phyloP scores from a whole-genome alignment of 805 yeast genomes.

The Metschnikowia lochheadii region DNA sequence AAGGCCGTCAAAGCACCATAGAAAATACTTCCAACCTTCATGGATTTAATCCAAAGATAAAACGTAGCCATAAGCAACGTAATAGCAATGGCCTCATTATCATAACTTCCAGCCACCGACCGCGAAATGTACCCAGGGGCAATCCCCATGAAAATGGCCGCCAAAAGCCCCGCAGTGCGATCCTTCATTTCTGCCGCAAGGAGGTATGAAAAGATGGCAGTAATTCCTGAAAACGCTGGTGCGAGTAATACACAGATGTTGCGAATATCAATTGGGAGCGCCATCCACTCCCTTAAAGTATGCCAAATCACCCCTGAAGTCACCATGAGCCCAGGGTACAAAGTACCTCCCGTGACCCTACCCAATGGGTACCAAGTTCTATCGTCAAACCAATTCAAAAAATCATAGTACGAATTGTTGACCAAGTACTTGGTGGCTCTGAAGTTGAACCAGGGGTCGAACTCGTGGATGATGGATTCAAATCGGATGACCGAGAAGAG shows the following conservation, averaged over 20 bases:
- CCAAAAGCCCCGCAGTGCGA: slow-evolving; percentile 80
- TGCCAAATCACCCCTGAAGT: slow-evolving; percentile 91
- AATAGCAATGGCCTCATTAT: slow-evolving; percentile 98
- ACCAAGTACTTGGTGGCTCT: slow-evolving; percentile 94
- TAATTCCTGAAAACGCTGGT: slow-evolving; percentile 91
- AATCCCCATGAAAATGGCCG: slow-evolving; percentile 94
- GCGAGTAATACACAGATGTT: slow-evolving; percentile 95
- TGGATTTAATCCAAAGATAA: slow-evolving; percentile 91
- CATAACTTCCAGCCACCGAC: slow-evolving; percentile 98
- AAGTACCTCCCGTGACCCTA: slow-evolving; percentile 97
- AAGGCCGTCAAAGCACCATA: slow-evolving; percentile 82
- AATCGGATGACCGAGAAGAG: slow-evolving; percentile 94
- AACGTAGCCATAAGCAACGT: slow-evolving; percentile 93
- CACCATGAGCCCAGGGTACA: slow-evolving; percentile 98
- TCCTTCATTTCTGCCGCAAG: slow-evolving; percentile 89
- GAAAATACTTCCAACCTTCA: slow-evolving; percentile 84
- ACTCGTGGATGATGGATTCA: slow-evolving; percentile 96
- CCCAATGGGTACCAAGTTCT: slow-evolving; percentile 99
- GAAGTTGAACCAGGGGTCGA: slow-evolving; percentile 95
- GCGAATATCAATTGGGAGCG: slow-evolving; percentile 89
- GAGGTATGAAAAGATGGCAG: slow-evolving; percentile 84
- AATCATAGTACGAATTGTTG: slow-evolving; percentile 78
- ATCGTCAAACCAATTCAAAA: slow-evolving; percentile 97
- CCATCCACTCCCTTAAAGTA: slow-evolving; percentile 51
- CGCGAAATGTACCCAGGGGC: slow-evolving; percentile 98